Evolutionary conservation across 2,329 filamentous ascomycete genomes (phyloP).

Genomic region (Zymoseptoria passerinii): DNA sequence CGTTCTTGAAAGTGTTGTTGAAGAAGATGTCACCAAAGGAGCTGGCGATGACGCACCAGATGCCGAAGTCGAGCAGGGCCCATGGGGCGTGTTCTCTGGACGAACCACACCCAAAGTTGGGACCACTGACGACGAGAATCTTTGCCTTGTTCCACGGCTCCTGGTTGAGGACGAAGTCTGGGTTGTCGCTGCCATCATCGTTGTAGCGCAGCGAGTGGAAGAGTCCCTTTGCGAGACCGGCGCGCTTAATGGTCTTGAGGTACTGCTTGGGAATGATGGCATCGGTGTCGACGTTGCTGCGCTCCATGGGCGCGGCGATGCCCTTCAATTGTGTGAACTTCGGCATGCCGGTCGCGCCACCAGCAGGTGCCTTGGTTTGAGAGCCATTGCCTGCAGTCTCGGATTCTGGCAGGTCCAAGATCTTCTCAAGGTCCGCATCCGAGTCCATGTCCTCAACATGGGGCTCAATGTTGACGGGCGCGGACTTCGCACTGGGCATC

Average conservation of each 20-base stretch:
- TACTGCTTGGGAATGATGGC: conserved; percentile 99
- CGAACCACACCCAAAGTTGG: conserved; percentile 91
- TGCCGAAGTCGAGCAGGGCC: conserved; percentile 94
- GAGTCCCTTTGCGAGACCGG: conserved; percentile 77
- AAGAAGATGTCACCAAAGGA: conserved; percentile 92
- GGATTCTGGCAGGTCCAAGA: conserved; percentile 58
- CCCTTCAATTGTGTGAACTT: conserved; percentile 80
- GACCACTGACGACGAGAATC: conserved; percentile 83
- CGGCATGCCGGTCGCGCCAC: conserved; percentile 57
- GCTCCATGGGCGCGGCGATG: conserved; percentile 77
- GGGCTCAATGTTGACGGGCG: conserved; percentile 49
- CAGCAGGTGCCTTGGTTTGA: conserved; percentile 39
- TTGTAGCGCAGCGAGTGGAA: conserved; percentile 81
- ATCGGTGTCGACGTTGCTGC: conserved; percentile 93
- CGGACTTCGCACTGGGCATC: conserved; percentile 34
- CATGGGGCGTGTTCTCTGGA: conserved; percentile 94
- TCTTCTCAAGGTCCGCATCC: conserved; percentile 56
- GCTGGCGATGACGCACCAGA: conserved; percentile 85
- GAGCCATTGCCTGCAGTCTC: conserved; percentile 52
- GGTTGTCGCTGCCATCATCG: conserved; percentile 59
- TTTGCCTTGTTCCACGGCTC: conserved; percentile 76
- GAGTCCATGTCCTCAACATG: conserved; percentile 50
- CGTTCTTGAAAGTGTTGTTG: conserved; percentile 99
- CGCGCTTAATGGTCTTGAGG: conserved; percentile 97
- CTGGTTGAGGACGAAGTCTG: conserved; percentile 81